Conservation (phyloP, 2,329 filamentous ascomycete species). For the Fusarium protoensiforme region DNA sequence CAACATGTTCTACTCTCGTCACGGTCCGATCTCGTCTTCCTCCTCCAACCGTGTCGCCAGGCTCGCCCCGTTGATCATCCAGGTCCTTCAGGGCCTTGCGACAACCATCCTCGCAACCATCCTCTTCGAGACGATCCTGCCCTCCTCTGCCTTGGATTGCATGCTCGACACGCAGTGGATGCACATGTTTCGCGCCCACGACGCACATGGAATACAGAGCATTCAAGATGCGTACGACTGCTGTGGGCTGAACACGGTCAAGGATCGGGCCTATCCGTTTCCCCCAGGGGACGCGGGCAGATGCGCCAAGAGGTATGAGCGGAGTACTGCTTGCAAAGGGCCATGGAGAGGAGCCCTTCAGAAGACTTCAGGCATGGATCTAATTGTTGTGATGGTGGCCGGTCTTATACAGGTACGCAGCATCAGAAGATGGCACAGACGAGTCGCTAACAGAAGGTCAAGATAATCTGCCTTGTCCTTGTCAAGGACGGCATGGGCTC, state of each 20-base stretch:
- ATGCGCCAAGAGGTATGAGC: constrained; percentile 60
- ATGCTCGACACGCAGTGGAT: constrained; percentile 68
- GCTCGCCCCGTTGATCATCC: constrained; percentile 50
- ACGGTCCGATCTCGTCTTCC: constrained; percentile 41
- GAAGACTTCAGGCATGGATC: constrained; percentile 63
- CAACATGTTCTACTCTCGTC: constrained; percentile 48
- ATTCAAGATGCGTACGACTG: constrained; percentile 76
- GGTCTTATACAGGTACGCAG: constrained; percentile 65
- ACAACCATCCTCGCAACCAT: constrained; percentile 58
- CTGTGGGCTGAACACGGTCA: constrained; percentile 70
- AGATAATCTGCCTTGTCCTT: constrained; percentile 48
- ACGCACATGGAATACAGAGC: constrained; percentile 60
- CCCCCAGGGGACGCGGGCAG: constrained; percentile 44
- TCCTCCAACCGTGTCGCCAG: constrained; percentile 32
- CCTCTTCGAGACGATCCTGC: constrained; percentile 49
- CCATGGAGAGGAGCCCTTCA: constrained; percentile 68
- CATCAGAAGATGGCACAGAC: not conserved
- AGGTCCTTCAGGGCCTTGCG: constrained; percentile 56
- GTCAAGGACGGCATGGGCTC: constrained; percentile 44
- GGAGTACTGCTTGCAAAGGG: constrained; percentile 59
- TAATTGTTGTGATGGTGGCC: constrained; percentile 64
- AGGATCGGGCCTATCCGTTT: constrained; percentile 74
- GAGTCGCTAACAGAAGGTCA: not conserved
- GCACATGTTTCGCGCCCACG: constrained; percentile 61
- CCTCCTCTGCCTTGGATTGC: constrained; percentile 57